Conservation (phyloP, 805 yeast genomes). For the Clavispora phyllophila region DNA sequence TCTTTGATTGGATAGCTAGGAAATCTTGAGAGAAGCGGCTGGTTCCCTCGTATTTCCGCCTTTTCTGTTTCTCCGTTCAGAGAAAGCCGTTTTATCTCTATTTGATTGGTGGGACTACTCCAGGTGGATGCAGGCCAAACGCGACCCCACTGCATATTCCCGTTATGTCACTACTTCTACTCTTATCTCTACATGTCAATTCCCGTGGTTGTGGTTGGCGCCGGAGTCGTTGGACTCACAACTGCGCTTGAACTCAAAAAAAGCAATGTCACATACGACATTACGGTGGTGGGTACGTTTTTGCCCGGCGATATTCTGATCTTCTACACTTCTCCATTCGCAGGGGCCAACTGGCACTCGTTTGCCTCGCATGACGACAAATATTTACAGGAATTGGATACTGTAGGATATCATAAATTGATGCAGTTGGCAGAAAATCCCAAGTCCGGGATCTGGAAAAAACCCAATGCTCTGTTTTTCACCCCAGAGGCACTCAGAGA, state of each 20-base stretch:
- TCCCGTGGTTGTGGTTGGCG: slow-evolving; percentile 17
- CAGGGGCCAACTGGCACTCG: slow-evolving; percentile 70
- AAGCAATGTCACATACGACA: slow-evolving; percentile 11
- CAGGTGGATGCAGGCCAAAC: no score
- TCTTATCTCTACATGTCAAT: no score
- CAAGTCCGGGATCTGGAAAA: slow-evolving; percentile 36
- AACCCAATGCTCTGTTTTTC: slow-evolving; percentile 10
- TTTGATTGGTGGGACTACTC: no score
- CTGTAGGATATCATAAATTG: slow-evolving; percentile 44
- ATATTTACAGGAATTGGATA: slow-evolving; percentile 32
- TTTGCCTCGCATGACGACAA: slow-evolving; percentile 43
- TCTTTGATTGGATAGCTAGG: no score
- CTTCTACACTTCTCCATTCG: slow-evolving; percentile 60
- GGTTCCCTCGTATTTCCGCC: no score
- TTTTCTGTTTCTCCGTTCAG: no score
- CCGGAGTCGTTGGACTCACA: slow-evolving; percentile 37
- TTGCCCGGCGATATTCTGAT: slow-evolving; percentile 53
- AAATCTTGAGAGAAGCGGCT: no score
- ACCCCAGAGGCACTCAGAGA: slow-evolving; percentile 10
- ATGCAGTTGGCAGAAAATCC: slow-evolving; percentile 45
- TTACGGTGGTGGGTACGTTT: slow-evolving; percentile 30
- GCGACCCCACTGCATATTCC: no score
- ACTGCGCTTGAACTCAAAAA: slow-evolving; percentile 27
- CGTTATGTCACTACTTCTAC: no score
- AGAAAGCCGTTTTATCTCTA: no score